Evolutionary conservation across 345 rosid genomes (phyloP), one percentile per base, ranked within the genome.

Genomic region (Arabis hirsuta): DNA sequence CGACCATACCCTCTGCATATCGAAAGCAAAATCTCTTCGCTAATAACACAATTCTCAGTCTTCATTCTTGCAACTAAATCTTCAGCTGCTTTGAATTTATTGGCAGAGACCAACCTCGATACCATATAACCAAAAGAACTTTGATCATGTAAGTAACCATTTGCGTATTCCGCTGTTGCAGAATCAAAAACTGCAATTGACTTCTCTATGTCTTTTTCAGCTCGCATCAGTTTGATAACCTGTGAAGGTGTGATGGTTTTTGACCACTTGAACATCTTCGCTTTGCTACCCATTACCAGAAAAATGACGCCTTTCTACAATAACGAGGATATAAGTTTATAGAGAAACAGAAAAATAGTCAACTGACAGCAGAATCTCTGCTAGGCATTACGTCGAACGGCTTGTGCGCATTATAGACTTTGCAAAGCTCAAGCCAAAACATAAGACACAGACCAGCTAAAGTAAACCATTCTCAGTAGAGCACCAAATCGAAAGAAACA

Each of bases 1-100:
- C 97, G 72, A 39, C 96, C 91, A 39, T 90, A 90, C 32, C 86
- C 96, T 81, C 90, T 82, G 60, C 90, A 90, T 71, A 95, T 65
- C 16, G 82, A 83, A 60, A 91, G 87, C 65, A 91, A 78, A 62
- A 82, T 57, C 38, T 88, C 83, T 79, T 91, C 98, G 0, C 60
- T 72, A 34, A 90, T 55, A n/a, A 32, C 63, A 52, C 95, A 85
- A 47, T 78, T 82, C 72, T 86, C 96, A 68, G 22, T 58, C 71
- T 81, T 87, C 99, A 95, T 90, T 80, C 96, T 82, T 26, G 61
- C 53, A 45, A 90, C 80, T 14, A 95, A 73, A 72, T 87, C 88
- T 76, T 91, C 96, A 1, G 96, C 96, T 12, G 84, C 78, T 56
- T 64, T 76, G 67, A 88, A 91, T 29, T 79, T 83, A 77, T 87